Conservation (phyloP, 495 filamentous ascomycete species). For the Copromyces sp. region DNA sequence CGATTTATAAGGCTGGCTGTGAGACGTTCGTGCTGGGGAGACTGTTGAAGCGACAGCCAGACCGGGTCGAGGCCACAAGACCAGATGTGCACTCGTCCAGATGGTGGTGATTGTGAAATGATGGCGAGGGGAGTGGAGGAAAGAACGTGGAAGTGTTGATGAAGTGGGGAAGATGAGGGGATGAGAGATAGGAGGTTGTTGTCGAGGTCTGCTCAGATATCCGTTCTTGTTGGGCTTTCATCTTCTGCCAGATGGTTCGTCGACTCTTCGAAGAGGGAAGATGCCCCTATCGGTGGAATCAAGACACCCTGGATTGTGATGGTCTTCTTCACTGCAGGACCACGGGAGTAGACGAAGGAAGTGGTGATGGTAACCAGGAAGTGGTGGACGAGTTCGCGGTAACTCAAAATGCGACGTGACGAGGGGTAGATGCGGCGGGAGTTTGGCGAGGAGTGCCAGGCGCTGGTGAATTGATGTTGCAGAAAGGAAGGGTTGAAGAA, state of each 20-base stretch:
- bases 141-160: not conserved
- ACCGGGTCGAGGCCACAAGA: not conserved
- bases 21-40: not conserved
- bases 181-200: not conserved
- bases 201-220: slow-evolving; percentile 29
- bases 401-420: not conserved
- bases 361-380: not conserved
- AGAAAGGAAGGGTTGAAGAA: not conserved
- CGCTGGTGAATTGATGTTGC: not conserved
- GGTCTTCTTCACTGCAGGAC: slow-evolving; percentile 11
- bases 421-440: not conserved
- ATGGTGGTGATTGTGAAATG: not conserved
- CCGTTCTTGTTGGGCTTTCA: slow-evolving; percentile 31
- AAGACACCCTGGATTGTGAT: not conserved
- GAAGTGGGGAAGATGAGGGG: not conserved
- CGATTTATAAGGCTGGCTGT: not conserved
- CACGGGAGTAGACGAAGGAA: not conserved
- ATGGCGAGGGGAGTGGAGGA: not conserved
- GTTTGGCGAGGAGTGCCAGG: not conserved
- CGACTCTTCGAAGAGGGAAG: not conserved
- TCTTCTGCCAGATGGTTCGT: slow-evolving; percentile 7
- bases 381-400: not conserved
- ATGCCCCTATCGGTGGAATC: not conserved
- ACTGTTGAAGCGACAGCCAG: not conserved
- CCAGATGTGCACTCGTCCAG: not conserved